Evolutionary conservation across 140 eudicot genomes (phyloP), one percentile per base, ranked within the genome.

Genomic region (Stevia rebaudiana): DNA sequence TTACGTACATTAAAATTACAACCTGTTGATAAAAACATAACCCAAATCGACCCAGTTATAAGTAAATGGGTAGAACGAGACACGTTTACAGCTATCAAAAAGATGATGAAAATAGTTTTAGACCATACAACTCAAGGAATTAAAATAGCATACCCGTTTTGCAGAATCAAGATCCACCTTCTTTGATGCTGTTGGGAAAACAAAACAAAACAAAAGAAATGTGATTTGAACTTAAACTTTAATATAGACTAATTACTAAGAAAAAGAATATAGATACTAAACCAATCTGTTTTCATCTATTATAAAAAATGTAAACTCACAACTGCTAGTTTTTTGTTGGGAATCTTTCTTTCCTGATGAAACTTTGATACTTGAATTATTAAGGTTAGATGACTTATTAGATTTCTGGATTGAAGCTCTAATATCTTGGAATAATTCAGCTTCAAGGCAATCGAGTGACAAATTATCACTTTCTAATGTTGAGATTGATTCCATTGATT

Each of bases 341-440:
- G 50, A 47, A 51, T 65, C 80, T 39, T 36, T 70, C 61, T 70
- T 76, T 47, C 24, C 73, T 11, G 80, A 56, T 46, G 76, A 50
- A 19, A 51, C 28, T 63, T 69, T 76, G 61, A 70, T 28, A 75
- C 71, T 66, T 55, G 79, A 44, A 67, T 37, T 77, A 53, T 60
- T 69, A 2, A 60, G 41, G 33, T 59, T 78, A 53, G 85, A 77
- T 37, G 74, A 24, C 60, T 62, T 72, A 41, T 75, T 78, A 30
- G 91, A 79, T 72, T 81, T 87, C 84, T 91, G 96, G 54, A 84
- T 85, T 17, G 98, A 91, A 76, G 96, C 96, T 83, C 96, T 81
- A 18, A 91, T 83, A 68, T 91, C 98, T 67, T 74, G 61, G 58
- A 91, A 87, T 54, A 91, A 70, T 30, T 91, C 98, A 50, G 82